phyloP scores from a whole-genome alignment of 768 basidiomycete genomes.

The Termitomyces sp. region DNA sequence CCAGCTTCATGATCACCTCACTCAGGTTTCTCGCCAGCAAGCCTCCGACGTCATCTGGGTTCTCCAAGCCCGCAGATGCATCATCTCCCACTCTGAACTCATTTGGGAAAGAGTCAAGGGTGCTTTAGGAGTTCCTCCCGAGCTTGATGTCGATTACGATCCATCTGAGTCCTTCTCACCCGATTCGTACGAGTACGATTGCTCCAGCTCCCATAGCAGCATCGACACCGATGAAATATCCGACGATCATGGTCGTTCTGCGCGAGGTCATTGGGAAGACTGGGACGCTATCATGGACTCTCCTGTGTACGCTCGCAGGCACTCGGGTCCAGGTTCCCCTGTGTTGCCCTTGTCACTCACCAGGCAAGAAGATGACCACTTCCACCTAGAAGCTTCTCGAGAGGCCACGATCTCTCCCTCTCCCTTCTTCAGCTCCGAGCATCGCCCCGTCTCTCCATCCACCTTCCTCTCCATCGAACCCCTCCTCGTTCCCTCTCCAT shows the following conservation, averaged over 20 bases:
- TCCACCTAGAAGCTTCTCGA: neutral
- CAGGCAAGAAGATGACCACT: neutral
- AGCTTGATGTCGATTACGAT: slow-evolving; percentile 66
- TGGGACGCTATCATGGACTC: slow-evolving; percentile 48
- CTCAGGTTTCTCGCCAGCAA: slow-evolving; percentile 56
- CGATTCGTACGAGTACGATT: slow-evolving; percentile 10
- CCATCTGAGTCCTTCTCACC: neutral
- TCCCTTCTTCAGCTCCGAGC: neutral
- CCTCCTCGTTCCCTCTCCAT: no score
- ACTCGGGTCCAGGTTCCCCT: neutral
- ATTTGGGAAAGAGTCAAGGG: slow-evolving; percentile 92
- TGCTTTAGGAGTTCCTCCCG: slow-evolving; percentile 83
- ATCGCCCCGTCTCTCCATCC: slow-evolving; percentile 16
- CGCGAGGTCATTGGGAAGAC: slow-evolving; percentile 41
- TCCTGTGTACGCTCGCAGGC: slow-evolving; percentile 29
- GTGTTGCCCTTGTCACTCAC: neutral
- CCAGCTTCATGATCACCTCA: slow-evolving; percentile 71
- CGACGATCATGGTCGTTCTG: slow-evolving; percentile 39
- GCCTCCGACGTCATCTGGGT: slow-evolving; percentile 76
- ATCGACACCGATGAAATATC: slow-evolving; percentile 40
- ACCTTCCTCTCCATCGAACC: slow-evolving; percentile 47
- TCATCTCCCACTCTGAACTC: slow-evolving; percentile 75
- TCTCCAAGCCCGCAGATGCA: slow-evolving; percentile 67
- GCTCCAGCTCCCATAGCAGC: slow-evolving; percentile 19
- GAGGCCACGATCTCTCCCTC: neutral